Evolutionary conservation across 768 basidiomycete genomes (phyloP).

Genomic region (Podaxis rugospora): DNA sequence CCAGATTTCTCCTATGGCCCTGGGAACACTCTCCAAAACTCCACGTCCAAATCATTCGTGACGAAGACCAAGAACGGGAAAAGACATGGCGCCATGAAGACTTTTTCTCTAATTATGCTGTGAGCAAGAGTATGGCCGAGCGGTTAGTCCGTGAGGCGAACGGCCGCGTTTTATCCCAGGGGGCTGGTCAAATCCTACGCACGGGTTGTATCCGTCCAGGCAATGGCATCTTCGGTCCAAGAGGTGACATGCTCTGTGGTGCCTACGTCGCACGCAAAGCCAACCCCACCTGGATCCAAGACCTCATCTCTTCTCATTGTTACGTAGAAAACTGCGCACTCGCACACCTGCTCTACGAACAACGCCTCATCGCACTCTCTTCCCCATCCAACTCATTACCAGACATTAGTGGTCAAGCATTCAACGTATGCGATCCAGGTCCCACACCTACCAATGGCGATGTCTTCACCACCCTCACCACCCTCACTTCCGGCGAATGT

Average conservation of each 20-base stretch:
- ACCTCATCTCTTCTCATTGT: slow-evolving; percentile 56
- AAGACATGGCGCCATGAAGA: slow-evolving; percentile 41
- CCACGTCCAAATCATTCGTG: slow-evolving; percentile 61
- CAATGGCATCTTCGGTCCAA: slow-evolving; percentile 71
- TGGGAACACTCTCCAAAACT: slow-evolving; percentile 59
- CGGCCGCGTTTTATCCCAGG: slow-evolving; percentile 18
- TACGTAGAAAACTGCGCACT: slow-evolving; percentile 77
- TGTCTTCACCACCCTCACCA: slow-evolving; percentile 47
- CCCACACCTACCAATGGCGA: slow-evolving; percentile 62
- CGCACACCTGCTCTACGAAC: slow-evolving; percentile 71
- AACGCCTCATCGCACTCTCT: slow-evolving; percentile 57
- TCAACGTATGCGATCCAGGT: slow-evolving; percentile 62
- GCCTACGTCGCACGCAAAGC: slow-evolving; percentile 55
- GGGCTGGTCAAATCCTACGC: slow-evolving; percentile 32
- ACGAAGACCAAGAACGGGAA: slow-evolving; percentile 51
- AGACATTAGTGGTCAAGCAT: slow-evolving; percentile 73
- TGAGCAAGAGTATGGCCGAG: slow-evolving; percentile 60
- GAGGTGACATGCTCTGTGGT: slow-evolving; percentile 66
- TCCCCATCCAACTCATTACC: slow-evolving; percentile 28
- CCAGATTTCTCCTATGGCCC: slow-evolving; percentile 68
- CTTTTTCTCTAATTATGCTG: slow-evolving; percentile 79
- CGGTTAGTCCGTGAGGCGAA: slow-evolving; percentile 34
- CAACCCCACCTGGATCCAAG: slow-evolving; percentile 60
- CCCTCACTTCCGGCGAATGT: slow-evolving; percentile 54
- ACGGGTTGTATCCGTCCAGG: slow-evolving; percentile 79